phyloP scores from a whole-genome alignment of 1,139 yeast species.

The Kodamaea suecica region DNA sequence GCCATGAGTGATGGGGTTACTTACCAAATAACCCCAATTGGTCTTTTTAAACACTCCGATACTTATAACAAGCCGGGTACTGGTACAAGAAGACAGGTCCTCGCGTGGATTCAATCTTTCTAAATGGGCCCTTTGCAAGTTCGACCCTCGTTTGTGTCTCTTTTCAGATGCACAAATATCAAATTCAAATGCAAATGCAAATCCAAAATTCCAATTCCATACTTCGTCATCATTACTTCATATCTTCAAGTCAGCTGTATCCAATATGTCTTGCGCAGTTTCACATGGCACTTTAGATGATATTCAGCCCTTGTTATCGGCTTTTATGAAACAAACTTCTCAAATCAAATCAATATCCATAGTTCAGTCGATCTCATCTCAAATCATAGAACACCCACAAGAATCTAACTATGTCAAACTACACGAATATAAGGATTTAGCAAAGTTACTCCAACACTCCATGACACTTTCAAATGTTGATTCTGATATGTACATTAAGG shows the following conservation, averaged over 20 bases:
- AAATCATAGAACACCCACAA: not conserved
- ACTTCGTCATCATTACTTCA: too few species aligned
- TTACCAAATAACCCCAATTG: too few species aligned
- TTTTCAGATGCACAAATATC: too few species aligned
- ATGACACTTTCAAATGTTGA: not conserved
- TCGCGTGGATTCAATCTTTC: too few species aligned
- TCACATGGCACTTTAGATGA: not conserved
- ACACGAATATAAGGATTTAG: not conserved
- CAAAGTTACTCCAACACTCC: conserved; percentile 1
- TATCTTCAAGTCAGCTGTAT: not conserved
- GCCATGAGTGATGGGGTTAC: too few species aligned
- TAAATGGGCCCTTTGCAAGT: too few species aligned
- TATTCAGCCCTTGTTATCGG: not conserved
- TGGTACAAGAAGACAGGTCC: too few species aligned
- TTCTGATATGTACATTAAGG: conserved; percentile 6
- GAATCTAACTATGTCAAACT: conserved; percentile 1
- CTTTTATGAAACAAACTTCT: conserved; percentile 3
- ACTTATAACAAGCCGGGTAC: too few species aligned
- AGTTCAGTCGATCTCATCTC: conserved; percentile 3
- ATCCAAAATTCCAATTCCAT: too few species aligned
- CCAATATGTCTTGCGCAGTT: not conserved
- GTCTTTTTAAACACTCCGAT: too few species aligned
- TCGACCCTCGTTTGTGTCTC: too few species aligned
- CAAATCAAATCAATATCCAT: conserved; percentile 7
- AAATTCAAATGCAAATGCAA: too few species aligned